Conservation (phyloP, 2,329 filamentous ascomycete genomes). For the Zasmidium citrigriseum region DNA sequence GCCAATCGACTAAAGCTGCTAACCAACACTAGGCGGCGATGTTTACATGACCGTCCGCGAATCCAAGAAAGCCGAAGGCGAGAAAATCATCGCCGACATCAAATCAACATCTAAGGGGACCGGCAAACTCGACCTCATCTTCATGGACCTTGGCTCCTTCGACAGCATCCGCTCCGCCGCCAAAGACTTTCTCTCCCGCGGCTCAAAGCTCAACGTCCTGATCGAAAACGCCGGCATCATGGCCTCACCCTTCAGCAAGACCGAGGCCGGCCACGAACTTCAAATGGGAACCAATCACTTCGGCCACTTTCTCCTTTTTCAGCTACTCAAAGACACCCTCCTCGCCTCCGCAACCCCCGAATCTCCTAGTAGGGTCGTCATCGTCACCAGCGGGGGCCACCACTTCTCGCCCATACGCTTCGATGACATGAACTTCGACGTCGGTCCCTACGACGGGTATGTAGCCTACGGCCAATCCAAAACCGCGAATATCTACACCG, state of each 20-base stretch:
- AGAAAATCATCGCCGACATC: conserved; percentile 1
- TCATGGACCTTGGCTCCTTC: conserved; percentile 47
- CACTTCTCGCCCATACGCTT: not conserved
- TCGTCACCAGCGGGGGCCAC: not conserved
- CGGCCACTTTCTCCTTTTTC: conserved; percentile 55
- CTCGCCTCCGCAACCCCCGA: conserved; percentile 25
- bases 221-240: conserved; percentile 45
- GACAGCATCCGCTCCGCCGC: conserved; percentile 49
- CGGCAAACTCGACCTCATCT: conserved; percentile 3
- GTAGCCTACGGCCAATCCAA: conserved; percentile 53
- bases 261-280: conserved; percentile 48
- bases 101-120: not conserved
- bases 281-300: conserved; percentile 59
- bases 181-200: conserved; percentile 23
- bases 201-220: conserved; percentile 41
- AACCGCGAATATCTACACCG: conserved; percentile 54
- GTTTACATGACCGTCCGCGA: not conserved
- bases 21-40: not conserved
- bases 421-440: not conserved
- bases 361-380: conserved; percentile 1
- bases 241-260: conserved; percentile 41
- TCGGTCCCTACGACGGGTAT: not conserved
- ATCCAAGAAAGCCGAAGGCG: conserved; percentile 13
- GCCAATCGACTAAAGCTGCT: not conserved
- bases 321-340: conserved; percentile 49